These are phyloP conservation scores for Carex scoparia DNA, from an alignment of 176 grass and related monocot species.

Conservation along the genomic window DNA sequence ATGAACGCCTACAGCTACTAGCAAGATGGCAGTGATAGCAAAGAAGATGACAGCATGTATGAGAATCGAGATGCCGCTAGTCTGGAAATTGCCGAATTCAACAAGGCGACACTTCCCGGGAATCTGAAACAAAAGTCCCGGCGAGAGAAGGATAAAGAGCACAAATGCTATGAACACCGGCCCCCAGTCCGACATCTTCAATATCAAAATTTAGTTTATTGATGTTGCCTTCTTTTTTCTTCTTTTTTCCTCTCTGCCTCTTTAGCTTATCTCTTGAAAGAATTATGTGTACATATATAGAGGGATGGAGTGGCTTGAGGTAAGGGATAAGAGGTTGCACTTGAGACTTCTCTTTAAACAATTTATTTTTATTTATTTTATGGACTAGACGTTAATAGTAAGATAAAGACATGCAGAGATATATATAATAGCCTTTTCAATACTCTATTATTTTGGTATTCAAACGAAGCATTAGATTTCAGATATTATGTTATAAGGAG, in stretches of 20 bases:
- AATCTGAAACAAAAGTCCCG: slow-evolving; percentile 54
- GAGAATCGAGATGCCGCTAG: slow-evolving; percentile 52
- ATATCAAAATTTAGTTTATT: neutral
- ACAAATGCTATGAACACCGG: slow-evolving; percentile 54
- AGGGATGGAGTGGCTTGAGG: neutral
- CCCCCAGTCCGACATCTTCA: slow-evolving; percentile 62
- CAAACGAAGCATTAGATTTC: neutral
- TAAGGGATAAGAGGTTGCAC: neutral
- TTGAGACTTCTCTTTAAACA: neutral
- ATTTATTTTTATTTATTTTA: neutral
- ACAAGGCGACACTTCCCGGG: slow-evolving; percentile 38
- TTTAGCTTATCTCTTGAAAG: slow-evolving; percentile 7
- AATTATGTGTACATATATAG: slow-evolving; percentile 11
- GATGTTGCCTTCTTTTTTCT: neutral
- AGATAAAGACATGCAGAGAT: neutral
- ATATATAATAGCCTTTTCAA: neutral
- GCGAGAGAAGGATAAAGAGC: slow-evolving; percentile 60
- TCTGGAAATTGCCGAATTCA: slow-evolving; percentile 53
- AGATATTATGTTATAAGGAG: neutral
- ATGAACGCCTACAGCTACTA: slow-evolving; percentile 59
- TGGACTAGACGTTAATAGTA: neutral
- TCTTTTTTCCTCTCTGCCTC: neutral
- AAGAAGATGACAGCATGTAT: slow-evolving; percentile 67
- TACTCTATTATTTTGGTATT: neutral
- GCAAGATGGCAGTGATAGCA: slow-evolving; percentile 47